phyloP scores from a whole-genome alignment of 2,329 filamentous ascomycete species.

The Calonectria fujianensis region DNA sequence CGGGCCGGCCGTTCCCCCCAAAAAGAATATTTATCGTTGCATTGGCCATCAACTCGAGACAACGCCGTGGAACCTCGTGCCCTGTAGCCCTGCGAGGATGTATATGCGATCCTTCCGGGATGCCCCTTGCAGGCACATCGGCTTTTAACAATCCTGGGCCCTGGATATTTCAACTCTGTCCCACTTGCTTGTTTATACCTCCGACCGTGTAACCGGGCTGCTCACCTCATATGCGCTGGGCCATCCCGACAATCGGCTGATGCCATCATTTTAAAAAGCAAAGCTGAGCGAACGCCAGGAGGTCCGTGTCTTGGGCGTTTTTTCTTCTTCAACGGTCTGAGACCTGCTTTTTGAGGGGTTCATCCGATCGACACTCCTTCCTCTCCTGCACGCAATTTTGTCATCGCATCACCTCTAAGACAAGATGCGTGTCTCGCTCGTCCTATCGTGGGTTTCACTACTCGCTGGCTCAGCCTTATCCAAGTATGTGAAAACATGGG shows the following conservation, averaged over 20 bases:
- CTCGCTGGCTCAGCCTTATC: slow-evolving; percentile 40
- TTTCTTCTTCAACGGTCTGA: slow-evolving; percentile 3
- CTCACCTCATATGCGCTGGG: not conserved
- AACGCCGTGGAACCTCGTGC: not conserved
- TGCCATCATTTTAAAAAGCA: not conserved
- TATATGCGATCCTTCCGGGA: not conserved
- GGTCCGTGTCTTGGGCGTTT: slow-evolving; percentile 5
- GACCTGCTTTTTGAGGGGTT: not conserved
- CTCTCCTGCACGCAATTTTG: not conserved
- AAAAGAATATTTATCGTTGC: not conserved
- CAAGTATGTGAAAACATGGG: not conserved
- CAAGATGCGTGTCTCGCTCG: slow-evolving; percentile 45
- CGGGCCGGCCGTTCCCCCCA: no score
- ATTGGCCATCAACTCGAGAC: not conserved
- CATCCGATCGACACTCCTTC: not conserved
- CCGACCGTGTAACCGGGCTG: not conserved
- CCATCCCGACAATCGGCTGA: slow-evolving; percentile 1
- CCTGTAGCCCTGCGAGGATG: slow-evolving; percentile 14
- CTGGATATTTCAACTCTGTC: slow-evolving; percentile 11
- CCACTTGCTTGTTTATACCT: not conserved
- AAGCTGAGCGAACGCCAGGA: not conserved
- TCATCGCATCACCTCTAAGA: not conserved
- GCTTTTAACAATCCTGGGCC: not conserved
- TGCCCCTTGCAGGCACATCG: not conserved
- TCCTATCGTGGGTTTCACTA: slow-evolving; percentile 36